Percentiles rank a stretch among this genome's conserved stretches.
Evolutionary conservation across 108 stramenopile genomes (phyloP).

Genomic region (Skeletonema menzelii): DNA sequence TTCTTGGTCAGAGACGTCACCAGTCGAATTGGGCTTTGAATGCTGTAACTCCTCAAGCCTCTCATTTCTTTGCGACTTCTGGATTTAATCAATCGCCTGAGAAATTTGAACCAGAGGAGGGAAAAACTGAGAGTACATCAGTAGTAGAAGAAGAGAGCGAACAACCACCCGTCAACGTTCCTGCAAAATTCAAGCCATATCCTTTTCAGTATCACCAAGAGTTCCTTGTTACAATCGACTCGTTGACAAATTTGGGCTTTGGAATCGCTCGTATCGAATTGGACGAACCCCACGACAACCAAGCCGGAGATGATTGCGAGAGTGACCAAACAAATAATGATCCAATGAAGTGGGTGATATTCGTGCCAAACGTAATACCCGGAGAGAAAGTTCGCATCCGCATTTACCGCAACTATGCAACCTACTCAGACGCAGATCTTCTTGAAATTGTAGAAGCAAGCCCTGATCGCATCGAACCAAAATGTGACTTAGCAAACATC

Average conservation of each 20-base stretch:
- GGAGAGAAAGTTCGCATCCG: conserved; percentile 81
- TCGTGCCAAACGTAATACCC: conserved; percentile 90
- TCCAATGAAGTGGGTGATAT: conserved; percentile 82
- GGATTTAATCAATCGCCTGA: background rate
- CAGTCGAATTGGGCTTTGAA: conserved; percentile 18
- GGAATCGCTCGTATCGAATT: conserved; percentile 64
- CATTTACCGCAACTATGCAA: conserved; percentile 85
- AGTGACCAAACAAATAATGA: conserved; percentile 1
- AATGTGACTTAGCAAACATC: conserved; percentile 72
- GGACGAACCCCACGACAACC: conserved; percentile 7
- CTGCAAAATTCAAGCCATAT: conserved; percentile 46
- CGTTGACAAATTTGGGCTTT: conserved; percentile 80
- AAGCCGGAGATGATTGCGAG: background rate
- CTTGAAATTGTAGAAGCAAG: conserved; percentile 77
- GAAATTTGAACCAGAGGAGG: background rate
- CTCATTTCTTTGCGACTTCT: background rate
- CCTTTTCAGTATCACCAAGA: conserved; percentile 59
- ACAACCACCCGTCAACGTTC: conserved; percentile 9
- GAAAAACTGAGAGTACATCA: background rate
- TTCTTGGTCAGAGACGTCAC: background rate
- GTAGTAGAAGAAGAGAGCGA: background rate
- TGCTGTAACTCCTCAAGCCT: background rate
- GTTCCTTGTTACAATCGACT: conserved; percentile 52
- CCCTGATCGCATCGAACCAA: conserved; percentile 78
- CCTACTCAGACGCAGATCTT: conserved; percentile 91